Evolutionary conservation across 768 basidiomycete species (phyloP).

Genomic region (Phaffia australis): DNA sequence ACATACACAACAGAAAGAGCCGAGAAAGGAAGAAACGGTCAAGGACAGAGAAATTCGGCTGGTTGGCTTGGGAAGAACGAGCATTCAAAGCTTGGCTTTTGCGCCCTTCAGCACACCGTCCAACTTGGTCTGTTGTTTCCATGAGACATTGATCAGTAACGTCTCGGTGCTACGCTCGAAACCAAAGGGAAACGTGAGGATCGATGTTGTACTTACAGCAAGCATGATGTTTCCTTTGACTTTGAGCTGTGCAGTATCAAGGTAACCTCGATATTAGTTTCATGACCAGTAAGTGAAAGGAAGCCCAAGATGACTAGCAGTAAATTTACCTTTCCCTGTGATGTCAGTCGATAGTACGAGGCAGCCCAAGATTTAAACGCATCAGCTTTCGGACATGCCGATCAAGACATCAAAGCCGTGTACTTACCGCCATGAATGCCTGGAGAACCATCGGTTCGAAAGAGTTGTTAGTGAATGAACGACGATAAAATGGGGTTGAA

Average conservation of each 20-base stretch:
- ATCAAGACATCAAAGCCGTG: background rate
- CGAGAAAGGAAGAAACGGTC: no score
- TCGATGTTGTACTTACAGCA: background rate
- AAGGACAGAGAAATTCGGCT: no score
- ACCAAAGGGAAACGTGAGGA: background rate
- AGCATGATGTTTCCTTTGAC: conserved; percentile 28
- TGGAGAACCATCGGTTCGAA: background rate
- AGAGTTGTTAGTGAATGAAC: no score
- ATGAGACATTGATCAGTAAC: background rate
- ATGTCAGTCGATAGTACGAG: background rate
- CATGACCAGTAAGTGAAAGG: background rate
- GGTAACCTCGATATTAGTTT: background rate
- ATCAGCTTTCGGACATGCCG: background rate
- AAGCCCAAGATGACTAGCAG: no score
- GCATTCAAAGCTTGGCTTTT: conserved; percentile 24
- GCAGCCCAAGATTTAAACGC: background rate
- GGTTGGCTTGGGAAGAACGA: background rate
- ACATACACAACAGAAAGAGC: no score
- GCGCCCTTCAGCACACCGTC: conserved; percentile 24
- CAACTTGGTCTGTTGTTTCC: conserved; percentile 19
- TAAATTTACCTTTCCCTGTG: no score
- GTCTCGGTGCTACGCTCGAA: no score
- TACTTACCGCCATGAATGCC: no score
- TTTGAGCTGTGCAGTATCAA: conserved; percentile 14
- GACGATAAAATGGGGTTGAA: no score